Conservation (phyloP, 768 basidiomycete species). For the Podaxis sp. region DNA sequence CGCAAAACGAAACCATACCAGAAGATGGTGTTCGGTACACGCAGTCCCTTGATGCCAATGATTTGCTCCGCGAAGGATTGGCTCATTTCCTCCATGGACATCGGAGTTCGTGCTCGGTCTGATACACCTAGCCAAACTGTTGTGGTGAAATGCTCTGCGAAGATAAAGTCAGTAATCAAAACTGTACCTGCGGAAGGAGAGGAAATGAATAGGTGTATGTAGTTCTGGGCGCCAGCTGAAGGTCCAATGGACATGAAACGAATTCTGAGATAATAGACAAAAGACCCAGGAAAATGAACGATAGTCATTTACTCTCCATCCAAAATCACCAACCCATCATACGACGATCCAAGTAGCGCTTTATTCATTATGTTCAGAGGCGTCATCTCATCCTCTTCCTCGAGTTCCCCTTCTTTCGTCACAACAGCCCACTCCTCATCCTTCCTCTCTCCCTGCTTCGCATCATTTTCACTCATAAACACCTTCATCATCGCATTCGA, state of each 20-base stretch:
- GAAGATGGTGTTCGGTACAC: too few species aligned
- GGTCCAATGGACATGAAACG: not conserved
- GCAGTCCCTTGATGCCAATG: too few species aligned
- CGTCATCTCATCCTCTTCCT: conserved; percentile 28
- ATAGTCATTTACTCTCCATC: conserved; percentile 31
- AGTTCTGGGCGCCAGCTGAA: too few species aligned
- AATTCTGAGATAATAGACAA: not conserved
- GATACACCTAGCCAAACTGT: too few species aligned
- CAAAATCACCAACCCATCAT: conserved; percentile 49
- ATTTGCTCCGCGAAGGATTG: too few species aligned
- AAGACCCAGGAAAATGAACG: not conserved
- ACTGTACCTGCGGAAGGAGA: too few species aligned
- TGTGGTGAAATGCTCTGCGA: too few species aligned
- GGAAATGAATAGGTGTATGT: too few species aligned
- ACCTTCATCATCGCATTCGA: conserved; percentile 68
- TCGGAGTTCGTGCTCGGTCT: too few species aligned
- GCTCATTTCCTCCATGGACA: too few species aligned
- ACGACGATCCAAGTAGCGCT: conserved; percentile 43
- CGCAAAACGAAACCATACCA: too few species aligned
- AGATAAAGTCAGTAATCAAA: too few species aligned
- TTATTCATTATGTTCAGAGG: conserved; percentile 41
- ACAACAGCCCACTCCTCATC: conserved; percentile 28
- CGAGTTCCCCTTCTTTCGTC: conserved; percentile 22
- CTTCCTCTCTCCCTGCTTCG: conserved; percentile 28
- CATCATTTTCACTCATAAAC: conserved; percentile 56